Percentiles rank a stretch among this genome's conserved stretches.
phyloP scores from a whole-genome alignment of 495 filamentous ascomycete genomes.

The Neurospora sp. region DNA sequence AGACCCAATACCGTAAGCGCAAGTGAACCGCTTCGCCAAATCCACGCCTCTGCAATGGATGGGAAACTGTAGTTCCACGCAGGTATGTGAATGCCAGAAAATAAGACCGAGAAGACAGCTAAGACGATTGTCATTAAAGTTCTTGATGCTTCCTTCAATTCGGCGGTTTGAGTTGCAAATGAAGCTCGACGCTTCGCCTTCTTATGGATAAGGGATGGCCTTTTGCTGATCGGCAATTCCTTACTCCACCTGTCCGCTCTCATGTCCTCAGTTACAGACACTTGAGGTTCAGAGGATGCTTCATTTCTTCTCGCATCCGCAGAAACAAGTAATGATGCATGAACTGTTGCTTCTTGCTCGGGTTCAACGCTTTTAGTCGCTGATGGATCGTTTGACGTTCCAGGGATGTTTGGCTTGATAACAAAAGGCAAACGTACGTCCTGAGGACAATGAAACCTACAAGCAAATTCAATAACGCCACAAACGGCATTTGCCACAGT shows the following conservation, averaged over 20 bases:
- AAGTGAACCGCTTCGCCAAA: neutral
- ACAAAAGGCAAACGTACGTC: neutral
- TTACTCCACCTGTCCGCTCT: neutral
- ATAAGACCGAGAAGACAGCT: neutral
- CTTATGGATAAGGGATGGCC: neutral
- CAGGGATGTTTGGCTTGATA: rapidly evolving
- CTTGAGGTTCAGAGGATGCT: neutral
- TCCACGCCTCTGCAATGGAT: neutral
- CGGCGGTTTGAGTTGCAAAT: neutral
- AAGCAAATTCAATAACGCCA: neutral
- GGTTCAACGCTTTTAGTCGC: neutral
- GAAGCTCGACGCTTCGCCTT: neutral
- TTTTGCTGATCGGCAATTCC: neutral
- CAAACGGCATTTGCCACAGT: neutral
- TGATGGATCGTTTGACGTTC: rapidly evolving
- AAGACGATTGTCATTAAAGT: rapidly evolving
- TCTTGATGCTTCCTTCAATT: rapidly evolving
- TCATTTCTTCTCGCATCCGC: neutral
- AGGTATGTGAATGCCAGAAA: neutral
- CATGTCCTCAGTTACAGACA: neutral
- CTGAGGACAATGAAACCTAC: neutral
- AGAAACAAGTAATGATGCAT: neutral
- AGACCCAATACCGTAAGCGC: neutral
- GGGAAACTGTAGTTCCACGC: neutral
- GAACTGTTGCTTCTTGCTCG: neutral